Conservation (phyloP, 331 rosid species). For the Spiraea crenata region DNA sequence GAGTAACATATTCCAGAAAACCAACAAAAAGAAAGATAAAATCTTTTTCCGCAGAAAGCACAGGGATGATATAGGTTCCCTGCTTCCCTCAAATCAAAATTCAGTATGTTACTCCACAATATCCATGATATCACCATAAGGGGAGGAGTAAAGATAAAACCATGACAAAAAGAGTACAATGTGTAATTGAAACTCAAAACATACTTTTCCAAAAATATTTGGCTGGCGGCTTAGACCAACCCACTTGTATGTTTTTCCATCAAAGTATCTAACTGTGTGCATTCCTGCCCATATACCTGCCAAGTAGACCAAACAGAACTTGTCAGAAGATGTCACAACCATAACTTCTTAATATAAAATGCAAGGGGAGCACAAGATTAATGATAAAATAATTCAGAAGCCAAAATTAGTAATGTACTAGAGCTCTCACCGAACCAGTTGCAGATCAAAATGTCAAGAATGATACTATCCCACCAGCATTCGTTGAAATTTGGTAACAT, state of each 20-base stretch:
- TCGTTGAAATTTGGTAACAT: slow-evolving; percentile 98
- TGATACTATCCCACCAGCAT: slow-evolving; percentile 99
- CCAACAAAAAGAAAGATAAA: background rate
- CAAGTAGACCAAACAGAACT: slow-evolving; percentile 20
- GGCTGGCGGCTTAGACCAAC: slow-evolving; percentile 99
- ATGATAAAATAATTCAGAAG: background rate
- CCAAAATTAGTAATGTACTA: background rate
- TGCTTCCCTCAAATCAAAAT: too few relatives aligned
- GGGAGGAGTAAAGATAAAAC: too few relatives aligned
- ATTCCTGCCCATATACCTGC: slow-evolving; percentile 99
- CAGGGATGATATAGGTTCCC: background rate
- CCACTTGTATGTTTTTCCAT: slow-evolving; percentile 98
- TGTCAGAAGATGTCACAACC: background rate
- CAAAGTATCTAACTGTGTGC: slow-evolving; percentile 93
- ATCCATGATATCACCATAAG: too few relatives aligned
- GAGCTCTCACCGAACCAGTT: slow-evolving; percentile 93
- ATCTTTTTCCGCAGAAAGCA: background rate
- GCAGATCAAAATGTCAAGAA: slow-evolving; percentile 91
- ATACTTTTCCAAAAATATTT: slow-evolving; percentile 81
- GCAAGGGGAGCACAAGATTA: background rate
- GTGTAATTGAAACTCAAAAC: slow-evolving; percentile 21
- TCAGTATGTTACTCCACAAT: too few relatives aligned
- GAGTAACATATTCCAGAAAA: background rate
- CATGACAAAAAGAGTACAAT: background rate
- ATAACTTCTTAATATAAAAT: background rate